These are phyloP conservation scores for Xylaria sp. DNA, from an alignment of 2,329 filamentous ascomycete genomes.

Conservation along the genomic window DNA sequence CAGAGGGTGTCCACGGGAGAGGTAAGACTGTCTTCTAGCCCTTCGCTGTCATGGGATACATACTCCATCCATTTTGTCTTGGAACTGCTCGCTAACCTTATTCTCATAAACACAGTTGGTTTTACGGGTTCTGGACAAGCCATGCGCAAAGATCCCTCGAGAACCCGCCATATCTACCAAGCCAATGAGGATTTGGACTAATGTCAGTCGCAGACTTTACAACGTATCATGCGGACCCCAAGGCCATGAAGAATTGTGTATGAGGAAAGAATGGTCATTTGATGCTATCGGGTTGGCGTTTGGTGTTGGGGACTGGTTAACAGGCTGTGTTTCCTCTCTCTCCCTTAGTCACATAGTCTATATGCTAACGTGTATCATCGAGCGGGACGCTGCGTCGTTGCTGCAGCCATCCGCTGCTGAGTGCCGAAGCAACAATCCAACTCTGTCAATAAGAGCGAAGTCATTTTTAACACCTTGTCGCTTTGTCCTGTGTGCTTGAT, in stretches of 20 bases:
- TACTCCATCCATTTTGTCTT: background rate
- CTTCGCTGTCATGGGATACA: background rate
- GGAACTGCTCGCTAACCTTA: conserved; percentile 46
- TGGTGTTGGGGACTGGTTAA: conserved; percentile 39
- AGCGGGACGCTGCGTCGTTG: conserved; percentile 38
- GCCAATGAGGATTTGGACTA: conserved; percentile 78
- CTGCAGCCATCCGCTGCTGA: conserved; percentile 16
- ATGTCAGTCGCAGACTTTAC: conserved; percentile 49
- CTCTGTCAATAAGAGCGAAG: conserved; percentile 32
- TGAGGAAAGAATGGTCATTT: conserved; percentile 23
- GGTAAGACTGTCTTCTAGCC: conserved; percentile 63
- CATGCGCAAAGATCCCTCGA: conserved; percentile 91
- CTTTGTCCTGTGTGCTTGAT: conserved; percentile 16
- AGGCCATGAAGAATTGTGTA: conserved; percentile 29
- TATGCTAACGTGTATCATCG: conserved; percentile 49
- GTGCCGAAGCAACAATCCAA: conserved; percentile 24
- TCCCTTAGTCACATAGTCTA: conserved; percentile 46
- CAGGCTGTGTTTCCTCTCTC: conserved; percentile 49
- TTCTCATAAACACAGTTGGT: conserved; percentile 71
- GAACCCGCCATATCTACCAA: conserved; percentile 87
- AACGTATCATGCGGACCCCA: conserved; percentile 28
- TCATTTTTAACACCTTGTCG: conserved; percentile 26
- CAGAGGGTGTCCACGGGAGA: conserved; percentile 85
- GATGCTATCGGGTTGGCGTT: conserved; percentile 36
- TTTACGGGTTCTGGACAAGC: conserved; percentile 95